A percentile compares a stretch with the other conserved stretches of the same genome.
These are phyloP conservation scores for Lactifluus echinatus DNA, from an alignment of 768 basidiomycete genomes.

Conservation along the genomic window DNA sequence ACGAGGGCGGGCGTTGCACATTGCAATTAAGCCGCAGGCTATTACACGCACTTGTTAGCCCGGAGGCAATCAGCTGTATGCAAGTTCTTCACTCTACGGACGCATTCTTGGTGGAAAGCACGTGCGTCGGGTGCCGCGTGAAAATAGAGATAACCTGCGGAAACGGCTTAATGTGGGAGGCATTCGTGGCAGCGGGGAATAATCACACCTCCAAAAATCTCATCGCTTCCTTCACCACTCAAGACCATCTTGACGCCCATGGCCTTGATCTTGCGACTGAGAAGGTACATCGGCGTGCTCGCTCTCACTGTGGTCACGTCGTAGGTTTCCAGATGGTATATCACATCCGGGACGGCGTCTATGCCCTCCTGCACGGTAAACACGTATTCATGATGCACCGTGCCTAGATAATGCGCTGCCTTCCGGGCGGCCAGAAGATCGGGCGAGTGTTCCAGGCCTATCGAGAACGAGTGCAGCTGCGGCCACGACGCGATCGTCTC, in stretches of 20 bases:
- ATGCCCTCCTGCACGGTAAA: slow-evolving; percentile 98
- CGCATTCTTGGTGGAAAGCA: slow-evolving; percentile 92
- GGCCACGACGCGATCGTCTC: slow-evolving; percentile 85
- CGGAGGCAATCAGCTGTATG: slow-evolving; percentile 96
- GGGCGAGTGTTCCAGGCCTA: slow-evolving; percentile 90
- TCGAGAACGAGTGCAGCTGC: slow-evolving; percentile 93
- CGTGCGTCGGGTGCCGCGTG: slow-evolving; percentile 86
- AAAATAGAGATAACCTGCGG: slow-evolving; percentile 93
- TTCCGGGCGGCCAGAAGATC: slow-evolving; percentile 91
- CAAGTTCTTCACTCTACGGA: slow-evolving; percentile 92
- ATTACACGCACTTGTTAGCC: slow-evolving; percentile 90
- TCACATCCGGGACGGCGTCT: slow-evolving; percentile 95
- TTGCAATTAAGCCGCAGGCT: too few species aligned
- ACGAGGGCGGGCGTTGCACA: not conserved
- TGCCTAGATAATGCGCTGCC: slow-evolving; percentile 88
- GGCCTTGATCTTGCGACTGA: slow-evolving; percentile 97
- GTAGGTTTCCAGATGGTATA: slow-evolving; percentile 97
- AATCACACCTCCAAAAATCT: slow-evolving; percentile 86
- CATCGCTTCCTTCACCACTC: slow-evolving; percentile 95
- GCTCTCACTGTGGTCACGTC: slow-evolving; percentile 98
- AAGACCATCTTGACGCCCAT: slow-evolving; percentile 99
- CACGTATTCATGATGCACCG: slow-evolving; percentile 93
- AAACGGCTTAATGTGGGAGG: slow-evolving; percentile 10
- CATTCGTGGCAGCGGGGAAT: not conserved
- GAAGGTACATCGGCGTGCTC: slow-evolving; percentile 97